Conservation (phyloP, 306 rosid species). For the Dalbergia cultrata region DNA sequence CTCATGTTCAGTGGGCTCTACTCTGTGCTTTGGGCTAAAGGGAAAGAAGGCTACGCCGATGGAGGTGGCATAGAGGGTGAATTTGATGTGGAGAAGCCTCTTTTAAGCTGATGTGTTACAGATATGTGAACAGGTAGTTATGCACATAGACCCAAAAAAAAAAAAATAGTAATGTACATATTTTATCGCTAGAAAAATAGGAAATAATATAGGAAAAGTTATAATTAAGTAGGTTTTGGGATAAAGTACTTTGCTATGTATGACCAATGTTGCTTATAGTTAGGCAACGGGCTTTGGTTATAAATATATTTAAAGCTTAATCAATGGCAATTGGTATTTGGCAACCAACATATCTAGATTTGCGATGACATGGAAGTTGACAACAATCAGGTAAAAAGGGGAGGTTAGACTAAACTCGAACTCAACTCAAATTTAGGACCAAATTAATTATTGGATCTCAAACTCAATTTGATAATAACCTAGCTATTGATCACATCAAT, state of each 20-base stretch:
- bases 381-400: no score
- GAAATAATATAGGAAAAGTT: not conserved
- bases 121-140: not conserved
- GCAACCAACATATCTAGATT: no score
- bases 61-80: slow-evolving; percentile 57
- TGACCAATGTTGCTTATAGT: slow-evolving; percentile 7
- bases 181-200: slow-evolving; percentile 16
- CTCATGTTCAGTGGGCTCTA: slow-evolving; percentile 88
- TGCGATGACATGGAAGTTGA: no score
- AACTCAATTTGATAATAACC: no score
- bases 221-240: slow-evolving; percentile 1
- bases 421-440: no score
- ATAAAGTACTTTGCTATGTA: not conserved
- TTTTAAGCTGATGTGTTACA: slow-evolving; percentile 59
- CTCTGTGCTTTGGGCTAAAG: slow-evolving; percentile 92
- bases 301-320: not conserved
- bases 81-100: slow-evolving; percentile 79
- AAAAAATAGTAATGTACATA: not conserved
- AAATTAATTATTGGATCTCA: no score
- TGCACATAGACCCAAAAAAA: not conserved
- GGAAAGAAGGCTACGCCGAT: slow-evolving; percentile 62
- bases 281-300: not conserved
- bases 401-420: no score
- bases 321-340: no score
- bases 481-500: no score